These are phyloP conservation scores for Kitagawia praeruptora DNA, from an alignment of 129 eudicot genomes.

Conservation along the genomic window DNA sequence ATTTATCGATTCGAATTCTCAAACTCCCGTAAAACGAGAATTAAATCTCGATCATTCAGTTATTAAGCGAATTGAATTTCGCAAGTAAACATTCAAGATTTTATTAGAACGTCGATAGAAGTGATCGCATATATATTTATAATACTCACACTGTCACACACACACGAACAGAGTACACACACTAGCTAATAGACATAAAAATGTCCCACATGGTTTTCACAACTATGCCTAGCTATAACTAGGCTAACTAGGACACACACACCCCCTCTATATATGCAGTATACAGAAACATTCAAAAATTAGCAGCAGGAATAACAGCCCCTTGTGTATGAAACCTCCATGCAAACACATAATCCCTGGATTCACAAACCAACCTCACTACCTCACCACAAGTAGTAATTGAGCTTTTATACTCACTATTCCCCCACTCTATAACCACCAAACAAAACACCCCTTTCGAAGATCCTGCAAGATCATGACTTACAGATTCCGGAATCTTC, in stretches of 20 bases:
- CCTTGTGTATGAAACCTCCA: conserved; percentile 67
- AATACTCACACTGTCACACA: background rate
- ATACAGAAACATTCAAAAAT: conserved; percentile 5
- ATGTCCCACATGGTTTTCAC: background rate
- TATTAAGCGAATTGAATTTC: background rate
- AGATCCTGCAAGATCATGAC: background rate
- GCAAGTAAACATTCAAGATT: background rate
- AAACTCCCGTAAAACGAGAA: no score
- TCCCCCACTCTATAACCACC: conserved; percentile 69
- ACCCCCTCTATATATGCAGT: background rate
- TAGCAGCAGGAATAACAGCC: conserved; percentile 19
- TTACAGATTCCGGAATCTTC: conserved; percentile 15
- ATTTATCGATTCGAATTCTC: no score
- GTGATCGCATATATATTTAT: background rate
- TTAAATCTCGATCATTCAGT: no score
- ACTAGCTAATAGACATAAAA: background rate
- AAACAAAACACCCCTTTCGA: conserved; percentile 44
- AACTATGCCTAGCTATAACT: background rate
- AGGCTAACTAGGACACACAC: background rate
- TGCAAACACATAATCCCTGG: conserved; percentile 51
- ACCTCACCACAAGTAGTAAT: conserved; percentile 52
- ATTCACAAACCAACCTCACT: conserved; percentile 38
- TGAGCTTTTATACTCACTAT: conserved; percentile 31
- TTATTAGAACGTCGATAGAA: no score
- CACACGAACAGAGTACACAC: background rate